phyloP scores from a whole-genome alignment of 345 rosid genomes.

The Dipteronia dyeriana region DNA sequence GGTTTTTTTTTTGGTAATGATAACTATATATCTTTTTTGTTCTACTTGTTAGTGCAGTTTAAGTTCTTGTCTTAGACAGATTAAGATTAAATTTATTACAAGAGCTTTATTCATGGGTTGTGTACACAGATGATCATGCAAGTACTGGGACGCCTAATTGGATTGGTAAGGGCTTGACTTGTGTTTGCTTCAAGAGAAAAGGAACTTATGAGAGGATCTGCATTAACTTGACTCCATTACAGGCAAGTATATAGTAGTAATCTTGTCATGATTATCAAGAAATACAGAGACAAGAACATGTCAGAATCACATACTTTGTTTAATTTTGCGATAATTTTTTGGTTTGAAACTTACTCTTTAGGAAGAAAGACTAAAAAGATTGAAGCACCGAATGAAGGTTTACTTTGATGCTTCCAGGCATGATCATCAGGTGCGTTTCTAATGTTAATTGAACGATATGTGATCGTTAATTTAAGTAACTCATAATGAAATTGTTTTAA shows the following conservation, averaged over 20 bases:
- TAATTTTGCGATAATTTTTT: background rate
- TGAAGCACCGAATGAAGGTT: slow-evolving; percentile 74
- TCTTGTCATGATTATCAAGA: background rate
- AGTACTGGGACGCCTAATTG: slow-evolving; percentile 59
- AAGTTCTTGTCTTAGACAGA: background rate
- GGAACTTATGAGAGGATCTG: slow-evolving; percentile 68
- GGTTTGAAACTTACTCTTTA: slow-evolving; percentile 27
- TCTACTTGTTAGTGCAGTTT: slow-evolving; percentile 5
- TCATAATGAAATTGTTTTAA: background rate
- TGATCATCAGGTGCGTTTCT: slow-evolving; percentile 72
- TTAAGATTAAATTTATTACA: background rate
- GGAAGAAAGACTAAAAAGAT: slow-evolving; percentile 77
- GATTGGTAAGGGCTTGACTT: slow-evolving; percentile 85
- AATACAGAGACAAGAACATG: too few species aligned
- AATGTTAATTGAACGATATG: background rate
- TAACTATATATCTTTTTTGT: background rate
- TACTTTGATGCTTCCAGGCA: slow-evolving; percentile 68
- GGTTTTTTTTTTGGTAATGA: slow-evolving; percentile 22
- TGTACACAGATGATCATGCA: slow-evolving; percentile 54
- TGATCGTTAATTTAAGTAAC: background rate
- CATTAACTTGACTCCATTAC: slow-evolving; percentile 77
- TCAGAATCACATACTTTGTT: background rate
- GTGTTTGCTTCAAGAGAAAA: slow-evolving; percentile 90
- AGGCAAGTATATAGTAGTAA: slow-evolving; percentile 45
- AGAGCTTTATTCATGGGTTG: slow-evolving; percentile 1